Percentiles rank a stretch among this genome's conserved stretches.
These are phyloP conservation scores for Skeletonema marinoi DNA, from an alignment of 108 stramenopile species.

Conservation along the genomic window DNA sequence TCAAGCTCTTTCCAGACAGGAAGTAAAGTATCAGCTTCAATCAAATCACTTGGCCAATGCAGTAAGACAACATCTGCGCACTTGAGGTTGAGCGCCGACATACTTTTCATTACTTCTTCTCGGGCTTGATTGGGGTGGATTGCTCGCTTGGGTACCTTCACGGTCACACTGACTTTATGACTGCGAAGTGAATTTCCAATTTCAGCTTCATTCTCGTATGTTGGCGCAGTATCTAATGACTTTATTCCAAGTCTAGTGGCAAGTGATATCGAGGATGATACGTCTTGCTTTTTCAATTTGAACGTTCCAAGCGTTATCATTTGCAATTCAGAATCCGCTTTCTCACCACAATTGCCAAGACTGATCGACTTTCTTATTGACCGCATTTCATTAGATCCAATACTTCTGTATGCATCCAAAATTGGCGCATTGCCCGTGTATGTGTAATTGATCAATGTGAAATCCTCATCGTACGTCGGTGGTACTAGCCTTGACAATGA, in stretches of 20 bases:
- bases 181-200: constrained; percentile 53
- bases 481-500: constrained; percentile 46
- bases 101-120: constrained; percentile 49
- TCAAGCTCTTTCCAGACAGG: constrained; percentile 83
- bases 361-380: constrained; percentile 9
- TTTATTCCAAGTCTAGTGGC: constrained; percentile 50
- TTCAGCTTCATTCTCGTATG: constrained; percentile 78
- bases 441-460: constrained; percentile 52
- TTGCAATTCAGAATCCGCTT: constrained; percentile 34
- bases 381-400: not conserved
- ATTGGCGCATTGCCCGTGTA: constrained; percentile 25
- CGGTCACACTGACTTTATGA: constrained; percentile 37
- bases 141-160: constrained; percentile 80
- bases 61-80: constrained; percentile 69
- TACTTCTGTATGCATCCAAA: constrained; percentile 11
- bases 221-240: constrained; percentile 82
- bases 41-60: constrained; percentile 84
- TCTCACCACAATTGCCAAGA: constrained; percentile 19
- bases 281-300: constrained; percentile 48
- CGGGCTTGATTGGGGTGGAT: constrained; percentile 59
- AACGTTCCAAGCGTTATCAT: constrained; percentile 71
- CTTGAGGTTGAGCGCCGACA: constrained; percentile 37
- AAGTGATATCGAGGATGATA: constrained; percentile 34
- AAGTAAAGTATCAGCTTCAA: constrained; percentile 49
- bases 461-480: constrained; percentile 72